Percentiles rank a stretch among this genome's conserved stretches.
Evolutionary conservation across 768 basidiomycete genomes (phyloP).

Genomic region (Galerina marginata): DNA sequence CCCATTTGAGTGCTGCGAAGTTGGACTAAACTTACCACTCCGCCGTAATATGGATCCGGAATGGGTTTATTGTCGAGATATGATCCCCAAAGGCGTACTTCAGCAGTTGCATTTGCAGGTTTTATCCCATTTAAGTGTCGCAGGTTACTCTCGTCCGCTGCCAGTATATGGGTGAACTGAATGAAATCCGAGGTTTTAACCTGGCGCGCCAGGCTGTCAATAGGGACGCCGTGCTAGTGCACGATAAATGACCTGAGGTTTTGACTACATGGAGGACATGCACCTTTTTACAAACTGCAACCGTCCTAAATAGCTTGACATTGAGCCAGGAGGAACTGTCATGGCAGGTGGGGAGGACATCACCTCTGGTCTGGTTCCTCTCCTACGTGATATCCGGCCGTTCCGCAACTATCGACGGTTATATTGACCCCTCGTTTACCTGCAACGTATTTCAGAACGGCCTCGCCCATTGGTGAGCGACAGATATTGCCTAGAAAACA

Average conservation of each 20-base stretch:
- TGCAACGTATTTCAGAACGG: slow-evolving; percentile 75
- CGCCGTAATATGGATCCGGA: slow-evolving; percentile 86
- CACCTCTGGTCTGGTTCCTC: slow-evolving; percentile 86
- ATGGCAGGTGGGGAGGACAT: background rate
- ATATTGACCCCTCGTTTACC: slow-evolving; percentile 69
- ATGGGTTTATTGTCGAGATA: slow-evolving; percentile 75
- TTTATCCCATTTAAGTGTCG: slow-evolving; percentile 59
- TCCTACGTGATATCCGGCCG: slow-evolving; percentile 82
- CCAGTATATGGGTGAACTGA: slow-evolving; percentile 83
- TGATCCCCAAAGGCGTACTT: slow-evolving; percentile 80
- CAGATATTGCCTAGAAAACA: slow-evolving; percentile 74
- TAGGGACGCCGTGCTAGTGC: slow-evolving; percentile 72
- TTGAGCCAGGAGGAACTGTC: background rate
- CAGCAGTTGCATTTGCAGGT: slow-evolving; percentile 59
- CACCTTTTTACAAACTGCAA: slow-evolving; percentile 72
- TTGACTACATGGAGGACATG: slow-evolving; percentile 27
- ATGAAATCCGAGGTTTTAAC: slow-evolving; percentile 71
- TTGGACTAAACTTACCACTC: slow-evolving; percentile 47
- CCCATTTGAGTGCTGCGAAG: background rate
- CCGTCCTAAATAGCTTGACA: slow-evolving; percentile 51
- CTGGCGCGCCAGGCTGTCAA: slow-evolving; percentile 72
- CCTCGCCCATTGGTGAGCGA: slow-evolving; percentile 93
- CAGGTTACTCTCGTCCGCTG: slow-evolving; percentile 81
- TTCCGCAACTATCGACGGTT: slow-evolving; percentile 83
- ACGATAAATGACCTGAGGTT: background rate